phyloP scores from a whole-genome alignment of 352 stramenopile genomes.

The Globisporangium carolinianum region DNA sequence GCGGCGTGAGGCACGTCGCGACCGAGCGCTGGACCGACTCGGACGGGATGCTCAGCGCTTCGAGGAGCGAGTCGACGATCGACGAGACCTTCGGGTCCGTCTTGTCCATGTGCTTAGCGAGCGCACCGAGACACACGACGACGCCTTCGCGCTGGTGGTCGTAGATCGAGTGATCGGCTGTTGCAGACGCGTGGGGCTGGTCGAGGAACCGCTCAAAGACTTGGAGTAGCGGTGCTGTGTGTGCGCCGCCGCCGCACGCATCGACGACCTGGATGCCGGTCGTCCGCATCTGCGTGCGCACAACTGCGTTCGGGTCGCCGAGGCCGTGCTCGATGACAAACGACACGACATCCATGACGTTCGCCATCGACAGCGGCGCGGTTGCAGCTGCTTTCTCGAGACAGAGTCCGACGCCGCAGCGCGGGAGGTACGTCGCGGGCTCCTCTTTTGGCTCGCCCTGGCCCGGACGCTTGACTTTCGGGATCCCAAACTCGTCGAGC shows the following conservation, averaged over 20 bases:
- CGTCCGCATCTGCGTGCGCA: constrained; percentile 82
- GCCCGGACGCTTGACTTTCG: constrained; percentile 50
- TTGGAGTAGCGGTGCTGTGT: constrained; percentile 59
- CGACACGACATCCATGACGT: constrained; percentile 59
- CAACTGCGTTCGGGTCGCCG: constrained; percentile 55
- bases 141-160: constrained; percentile 88
- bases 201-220: constrained; percentile 77
- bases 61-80: constrained; percentile 84
- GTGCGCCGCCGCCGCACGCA: constrained; percentile 49
- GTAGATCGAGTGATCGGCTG: constrained; percentile 44
- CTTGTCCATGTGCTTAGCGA: constrained; percentile 89
- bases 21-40: constrained; percentile 92
- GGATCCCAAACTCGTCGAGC: constrained; percentile 72
- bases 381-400: constrained; percentile 60
- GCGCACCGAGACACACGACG: constrained; percentile 84
- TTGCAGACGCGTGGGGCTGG: constrained; percentile 37
- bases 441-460: constrained; percentile 53
- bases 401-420: constrained; percentile 66
- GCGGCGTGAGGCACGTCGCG: constrained; percentile 82
- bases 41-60: constrained; percentile 87
- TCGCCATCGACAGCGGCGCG: constrained; percentile 38
- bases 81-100: constrained; percentile 83
- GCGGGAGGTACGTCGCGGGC: constrained; percentile 43
- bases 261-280: constrained; percentile 76
- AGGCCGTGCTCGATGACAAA: constrained; percentile 82